Percentiles rank a stretch among this genome's conserved stretches.
These are phyloP conservation scores for Craspedostauros australis DNA, from an alignment of 108 stramenopile genomes.

Conservation along the genomic window DNA sequence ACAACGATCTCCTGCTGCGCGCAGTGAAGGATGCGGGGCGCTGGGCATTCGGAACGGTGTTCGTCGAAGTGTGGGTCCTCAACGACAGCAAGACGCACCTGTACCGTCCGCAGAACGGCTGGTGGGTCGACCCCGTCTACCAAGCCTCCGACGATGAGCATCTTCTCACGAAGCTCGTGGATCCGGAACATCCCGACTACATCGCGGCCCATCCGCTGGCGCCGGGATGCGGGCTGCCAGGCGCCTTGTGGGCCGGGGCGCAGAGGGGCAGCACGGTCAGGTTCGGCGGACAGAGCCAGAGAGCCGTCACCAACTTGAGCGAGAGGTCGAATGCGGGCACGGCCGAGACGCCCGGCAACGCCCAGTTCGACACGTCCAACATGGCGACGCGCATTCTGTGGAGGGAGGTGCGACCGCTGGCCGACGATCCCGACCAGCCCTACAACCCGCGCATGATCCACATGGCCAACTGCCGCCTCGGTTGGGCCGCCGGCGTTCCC, in stretches of 20 bases:
- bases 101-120: slow-evolving; percentile 21
- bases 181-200: slow-evolving; percentile 13
- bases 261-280: slow-evolving; percentile 6
- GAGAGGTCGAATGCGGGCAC: no score
- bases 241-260: slow-evolving; percentile 28
- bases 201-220: slow-evolving; percentile 4
- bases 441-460: slow-evolving; percentile 12
- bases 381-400: slow-evolving; percentile 1
- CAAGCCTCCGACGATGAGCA: background rate
- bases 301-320: no score
- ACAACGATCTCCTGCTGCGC: slow-evolving; percentile 17
- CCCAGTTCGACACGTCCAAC: no score
- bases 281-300: no score
- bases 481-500: slow-evolving; percentile 21
- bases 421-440: slow-evolving; percentile 34
- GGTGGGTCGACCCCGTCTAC: slow-evolving; percentile 15
- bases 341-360: no score
- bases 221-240: slow-evolving; percentile 35
- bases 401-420: slow-evolving; percentile 19
- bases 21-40: slow-evolving; percentile 32
- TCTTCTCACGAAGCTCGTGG: slow-evolving; percentile 7
- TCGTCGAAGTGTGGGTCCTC: slow-evolving; percentile 46
- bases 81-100: slow-evolving; percentile 15
- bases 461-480: slow-evolving; percentile 15
- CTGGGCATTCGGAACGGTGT: slow-evolving; percentile 36